Evolutionary conservation across 1,284 basidiomycete genomes (phyloP).

Genomic region (Filobasidium uniguttulatum): DNA sequence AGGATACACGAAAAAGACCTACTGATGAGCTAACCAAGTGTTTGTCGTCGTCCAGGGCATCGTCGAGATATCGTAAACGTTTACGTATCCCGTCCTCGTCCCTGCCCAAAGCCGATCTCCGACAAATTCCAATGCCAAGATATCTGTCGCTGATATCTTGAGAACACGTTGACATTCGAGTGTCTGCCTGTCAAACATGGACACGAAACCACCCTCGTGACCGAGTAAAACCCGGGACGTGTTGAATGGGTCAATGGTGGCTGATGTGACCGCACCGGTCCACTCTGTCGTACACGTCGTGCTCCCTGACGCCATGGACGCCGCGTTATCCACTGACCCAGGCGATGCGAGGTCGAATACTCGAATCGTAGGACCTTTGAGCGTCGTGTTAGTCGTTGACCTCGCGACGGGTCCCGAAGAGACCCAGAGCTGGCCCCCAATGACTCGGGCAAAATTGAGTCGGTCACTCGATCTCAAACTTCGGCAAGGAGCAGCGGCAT

Average conservation of each 20-base stretch:
- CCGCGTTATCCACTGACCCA: slow-evolving; percentile 33
- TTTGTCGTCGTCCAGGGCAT: slow-evolving; percentile 78
- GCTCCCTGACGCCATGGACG: slow-evolving; percentile 41
- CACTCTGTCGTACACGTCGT: slow-evolving; percentile 43
- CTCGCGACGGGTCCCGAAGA: slow-evolving; percentile 34
- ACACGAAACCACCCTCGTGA: slow-evolving; percentile 81
- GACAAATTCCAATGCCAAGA: slow-evolving; percentile 66
- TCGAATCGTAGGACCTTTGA: slow-evolving; percentile 55
- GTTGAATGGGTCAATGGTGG: slow-evolving; percentile 57
- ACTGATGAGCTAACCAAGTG: slow-evolving; percentile 69
- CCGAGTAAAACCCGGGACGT: slow-evolving; percentile 66
- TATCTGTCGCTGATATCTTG: slow-evolving; percentile 64
- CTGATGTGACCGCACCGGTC: slow-evolving; percentile 64
- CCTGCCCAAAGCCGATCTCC: slow-evolving; percentile 73
- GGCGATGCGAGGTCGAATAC: slow-evolving; percentile 57
- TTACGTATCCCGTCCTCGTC: slow-evolving; percentile 62
- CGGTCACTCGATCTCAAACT: slow-evolving; percentile 64
- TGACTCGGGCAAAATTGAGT: slow-evolving; percentile 58
- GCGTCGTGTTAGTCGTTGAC: slow-evolving; percentile 36
- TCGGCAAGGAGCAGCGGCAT: slow-evolving; percentile 41
- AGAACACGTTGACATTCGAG: slow-evolving; percentile 34
- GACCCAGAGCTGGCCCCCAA: slow-evolving; percentile 69
- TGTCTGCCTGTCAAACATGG: slow-evolving; percentile 49
- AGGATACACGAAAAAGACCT: slow-evolving; percentile 14
- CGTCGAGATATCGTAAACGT: slow-evolving; percentile 58